Base-by-base conservation (phyloP, 2,329 filamentous ascomycete genomes). In the Aspergillus unguis region DNA sequence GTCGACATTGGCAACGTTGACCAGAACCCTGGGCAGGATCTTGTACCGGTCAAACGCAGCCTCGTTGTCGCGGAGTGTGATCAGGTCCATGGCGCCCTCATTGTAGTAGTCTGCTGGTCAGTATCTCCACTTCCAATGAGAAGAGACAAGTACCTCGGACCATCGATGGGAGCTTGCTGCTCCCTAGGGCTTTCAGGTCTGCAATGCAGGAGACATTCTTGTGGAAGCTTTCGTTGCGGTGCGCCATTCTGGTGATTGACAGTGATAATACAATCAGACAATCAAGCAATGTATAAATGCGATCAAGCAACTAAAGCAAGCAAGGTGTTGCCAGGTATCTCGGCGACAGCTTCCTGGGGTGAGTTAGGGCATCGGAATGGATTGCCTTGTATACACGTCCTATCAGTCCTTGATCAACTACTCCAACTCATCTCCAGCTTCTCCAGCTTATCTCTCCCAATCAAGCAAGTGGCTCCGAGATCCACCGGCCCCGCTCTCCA, bases 31-130 rank as follows among this genome's bases (percentile, higher is more conserved):
- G 1, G 77, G 77, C 1, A 75, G 68, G 41, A 81, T 75, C 53
- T 75, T 74, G 64, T 79, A 81, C 23, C 75, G 72, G 52, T 76
- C 69, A 62, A 75, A 84, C 3, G 80, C 80, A 1, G 71, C 71
- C 51, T 76, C 71, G 53, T 84, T 84, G 55, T 83, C 81, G 25
- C 31, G 46, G 23, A 48, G 9, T 23, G 79, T 81, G 48, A 77
- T 67, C 26, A 80, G 68, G 56, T 81, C 79, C 68, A 81, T 82
- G 4, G 80, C 78, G 5, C 80, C 80, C 54, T 78, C 80, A 61
- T 83, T 82, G 64, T 78, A 83, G 66, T 82, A 83, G 46, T 82
- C 80, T 75, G 54, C 2, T 11, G 1, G 17, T 44, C 9, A 36
- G 25, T 7, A 5, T 4, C 9, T 5, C 26, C 10, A 25, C 10